phyloP scores from a whole-genome alignment of 768 basidiomycete species.

The Cytidiella melzeri region DNA sequence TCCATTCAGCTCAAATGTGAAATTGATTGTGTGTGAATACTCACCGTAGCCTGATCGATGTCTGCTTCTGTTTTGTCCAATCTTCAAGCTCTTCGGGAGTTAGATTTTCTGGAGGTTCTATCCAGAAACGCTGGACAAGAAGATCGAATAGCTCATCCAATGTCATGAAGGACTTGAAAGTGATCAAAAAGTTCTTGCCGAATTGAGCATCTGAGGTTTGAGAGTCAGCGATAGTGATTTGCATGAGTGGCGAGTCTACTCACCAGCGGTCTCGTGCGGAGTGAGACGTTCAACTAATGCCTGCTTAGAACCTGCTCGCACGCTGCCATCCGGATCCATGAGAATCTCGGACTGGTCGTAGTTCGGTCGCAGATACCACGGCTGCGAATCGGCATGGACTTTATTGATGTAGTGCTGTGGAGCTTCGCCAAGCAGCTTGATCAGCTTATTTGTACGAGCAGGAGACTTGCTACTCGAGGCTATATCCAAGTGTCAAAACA shows the following conservation, averaged over 20 bases:
- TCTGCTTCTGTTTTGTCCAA: slow-evolving; percentile 83
- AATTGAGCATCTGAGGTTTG: slow-evolving; percentile 64
- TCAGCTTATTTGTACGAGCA: slow-evolving; percentile 42
- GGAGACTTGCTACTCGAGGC: slow-evolving; percentile 22
- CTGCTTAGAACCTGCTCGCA: slow-evolving; percentile 80
- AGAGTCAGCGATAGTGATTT: not conserved
- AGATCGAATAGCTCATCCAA: slow-evolving; percentile 76
- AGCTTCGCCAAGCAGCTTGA: slow-evolving; percentile 60
- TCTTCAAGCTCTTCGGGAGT: slow-evolving; percentile 53
- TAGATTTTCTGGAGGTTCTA: slow-evolving; percentile 66
- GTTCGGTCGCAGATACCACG: slow-evolving; percentile 84
- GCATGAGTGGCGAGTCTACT: too few species aligned
- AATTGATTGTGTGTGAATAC: slow-evolving; percentile 19
- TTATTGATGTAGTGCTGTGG: slow-evolving; percentile 40
- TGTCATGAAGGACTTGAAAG: slow-evolving; percentile 90
- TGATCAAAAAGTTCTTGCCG: slow-evolving; percentile 87
- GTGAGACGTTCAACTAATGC: slow-evolving; percentile 89
- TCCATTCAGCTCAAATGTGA: not conserved
- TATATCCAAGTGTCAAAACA: not conserved
- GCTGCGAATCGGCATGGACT: slow-evolving; percentile 39
- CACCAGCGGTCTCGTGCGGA: slow-evolving; percentile 83
- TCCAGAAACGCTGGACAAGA: slow-evolving; percentile 75
- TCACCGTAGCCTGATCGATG: slow-evolving; percentile 80
- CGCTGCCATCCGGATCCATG: slow-evolving; percentile 77
- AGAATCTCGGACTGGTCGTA: slow-evolving; percentile 76